Evolutionary conservation across 2,329 filamentous ascomycete species (phyloP).

Genomic region (Fusarium transvaalense): DNA sequence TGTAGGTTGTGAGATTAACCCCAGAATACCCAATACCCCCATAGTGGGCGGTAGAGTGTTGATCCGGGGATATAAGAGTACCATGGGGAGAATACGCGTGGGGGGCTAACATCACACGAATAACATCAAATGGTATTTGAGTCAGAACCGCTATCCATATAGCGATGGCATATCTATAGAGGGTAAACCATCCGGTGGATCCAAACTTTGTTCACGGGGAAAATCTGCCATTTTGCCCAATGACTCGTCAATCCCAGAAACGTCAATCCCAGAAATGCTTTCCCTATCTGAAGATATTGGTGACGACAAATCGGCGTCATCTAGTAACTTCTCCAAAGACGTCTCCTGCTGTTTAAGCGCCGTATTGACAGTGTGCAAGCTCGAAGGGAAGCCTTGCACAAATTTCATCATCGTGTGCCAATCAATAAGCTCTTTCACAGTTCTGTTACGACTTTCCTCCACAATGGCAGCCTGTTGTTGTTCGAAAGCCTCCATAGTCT

Average conservation of each 20-base stretch:
- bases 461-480: too few relatives aligned
- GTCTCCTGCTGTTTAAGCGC: neutral
- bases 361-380: neutral
- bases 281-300: fast-evolving
- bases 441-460: too few relatives aligned
- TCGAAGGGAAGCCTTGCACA: too few relatives aligned
- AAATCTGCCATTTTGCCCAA: neutral
- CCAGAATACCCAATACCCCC: constrained; percentile 10
- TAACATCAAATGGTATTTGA: neutral
- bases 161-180: neutral
- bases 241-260: neutral
- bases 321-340: neutral
- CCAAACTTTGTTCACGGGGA: neutral
- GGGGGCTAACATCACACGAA: neutral
- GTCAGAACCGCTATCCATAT: neutral
- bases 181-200: neutral
- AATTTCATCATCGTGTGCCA: too few relatives aligned
- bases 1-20: neutral
- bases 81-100: neutral
- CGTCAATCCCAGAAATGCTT: too few relatives aligned
- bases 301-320: neutral
- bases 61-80: constrained; percentile 17
- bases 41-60: constrained; percentile 16
- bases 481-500: too few relatives aligned
- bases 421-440: too few relatives aligned